These are phyloP conservation scores for Tylopilus rubrobrunneus DNA, from an alignment of 768 basidiomycete genomes.

Conservation along the genomic window DNA sequence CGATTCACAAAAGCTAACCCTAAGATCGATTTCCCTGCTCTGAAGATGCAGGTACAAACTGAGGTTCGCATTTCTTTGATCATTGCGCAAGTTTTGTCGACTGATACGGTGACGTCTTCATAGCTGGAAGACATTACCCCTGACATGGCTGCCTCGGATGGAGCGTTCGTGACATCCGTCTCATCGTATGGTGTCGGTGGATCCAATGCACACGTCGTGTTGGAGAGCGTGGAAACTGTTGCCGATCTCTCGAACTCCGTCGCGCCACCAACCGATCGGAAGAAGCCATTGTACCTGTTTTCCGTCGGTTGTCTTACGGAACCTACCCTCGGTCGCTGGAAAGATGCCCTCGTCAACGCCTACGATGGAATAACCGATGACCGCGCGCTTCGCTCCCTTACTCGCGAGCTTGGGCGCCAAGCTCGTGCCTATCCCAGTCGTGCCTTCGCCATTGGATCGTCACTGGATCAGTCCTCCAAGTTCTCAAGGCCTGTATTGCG, in stretches of 20 bases:
- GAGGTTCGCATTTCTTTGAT: conserved; percentile 9
- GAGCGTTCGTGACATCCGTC: conserved; percentile 30
- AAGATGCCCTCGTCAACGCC: conserved; percentile 13
- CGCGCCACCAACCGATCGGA: not conserved
- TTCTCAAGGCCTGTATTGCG: conserved; percentile 29
- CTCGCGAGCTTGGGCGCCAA: conserved; percentile 28
- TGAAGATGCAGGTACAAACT: conserved; percentile 27
- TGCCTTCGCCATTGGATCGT: conserved; percentile 23
- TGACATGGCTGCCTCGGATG: conserved; percentile 28
- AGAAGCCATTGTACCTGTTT: conserved; percentile 24
- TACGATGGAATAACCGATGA: conserved; percentile 20
- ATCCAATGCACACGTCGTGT: conserved; percentile 32
- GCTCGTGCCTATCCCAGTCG: conserved; percentile 29
- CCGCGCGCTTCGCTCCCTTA: conserved; percentile 23
- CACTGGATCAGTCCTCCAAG: conserved; percentile 20
- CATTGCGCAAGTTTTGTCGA: not conserved
- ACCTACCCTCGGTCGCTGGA: conserved; percentile 23
- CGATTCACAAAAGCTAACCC: conserved; percentile 27
- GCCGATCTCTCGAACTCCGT: conserved; percentile 9
- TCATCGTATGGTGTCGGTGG: conserved; percentile 34
- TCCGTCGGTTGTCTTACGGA: conserved; percentile 29
- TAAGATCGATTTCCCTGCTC: conserved; percentile 22
- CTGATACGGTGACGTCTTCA: not conserved
- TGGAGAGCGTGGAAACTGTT: conserved; percentile 25
- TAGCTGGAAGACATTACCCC: conserved; percentile 10